Conservation (phyloP, 768 basidiomycete species). For the Clitopilus hobsonii region DNA sequence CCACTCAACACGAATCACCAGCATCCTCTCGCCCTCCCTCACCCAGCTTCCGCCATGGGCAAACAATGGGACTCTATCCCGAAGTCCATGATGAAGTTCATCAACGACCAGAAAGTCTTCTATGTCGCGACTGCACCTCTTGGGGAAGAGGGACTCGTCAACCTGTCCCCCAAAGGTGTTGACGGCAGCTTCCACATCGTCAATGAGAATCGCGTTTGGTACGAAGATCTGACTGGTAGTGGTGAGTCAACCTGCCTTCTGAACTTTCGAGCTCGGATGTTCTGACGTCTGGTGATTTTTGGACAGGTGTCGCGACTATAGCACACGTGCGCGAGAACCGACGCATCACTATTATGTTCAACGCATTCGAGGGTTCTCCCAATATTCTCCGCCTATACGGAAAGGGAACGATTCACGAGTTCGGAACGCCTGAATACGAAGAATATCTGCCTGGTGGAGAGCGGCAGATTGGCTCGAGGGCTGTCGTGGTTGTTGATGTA, state of each 20-base stretch:
- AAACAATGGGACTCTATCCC: constrained; percentile 56
- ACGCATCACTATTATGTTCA: constrained; percentile 59
- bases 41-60: too few relatives aligned
- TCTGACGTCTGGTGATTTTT: too few relatives aligned
- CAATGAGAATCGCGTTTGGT: constrained; percentile 56
- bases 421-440: constrained; percentile 52
- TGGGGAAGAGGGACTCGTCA: constrained; percentile 51
- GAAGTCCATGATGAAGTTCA: constrained; percentile 48
- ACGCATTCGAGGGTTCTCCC: constrained; percentile 56
- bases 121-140: constrained; percentile 71
- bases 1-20: too few relatives aligned
- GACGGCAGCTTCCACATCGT: constrained; percentile 58
- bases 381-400: constrained; percentile 58
- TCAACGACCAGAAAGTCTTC: constrained; percentile 59
- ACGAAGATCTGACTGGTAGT: constrained; percentile 69
- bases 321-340: constrained; percentile 59
- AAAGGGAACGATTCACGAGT: constrained; percentile 51
- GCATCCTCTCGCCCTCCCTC: too few relatives aligned
- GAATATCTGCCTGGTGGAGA: constrained; percentile 33
- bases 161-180: constrained; percentile 64
- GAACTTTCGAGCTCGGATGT: too few relatives aligned
- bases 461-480: constrained; percentile 49
- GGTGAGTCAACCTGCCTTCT: constrained; percentile 42
- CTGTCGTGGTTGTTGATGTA: constrained; percentile 51
- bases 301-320: constrained; percentile 56